These are phyloP conservation scores for Coprinopsis cinerea DNA, from an alignment of 768 basidiomycete genomes.

Conservation along the genomic window DNA sequence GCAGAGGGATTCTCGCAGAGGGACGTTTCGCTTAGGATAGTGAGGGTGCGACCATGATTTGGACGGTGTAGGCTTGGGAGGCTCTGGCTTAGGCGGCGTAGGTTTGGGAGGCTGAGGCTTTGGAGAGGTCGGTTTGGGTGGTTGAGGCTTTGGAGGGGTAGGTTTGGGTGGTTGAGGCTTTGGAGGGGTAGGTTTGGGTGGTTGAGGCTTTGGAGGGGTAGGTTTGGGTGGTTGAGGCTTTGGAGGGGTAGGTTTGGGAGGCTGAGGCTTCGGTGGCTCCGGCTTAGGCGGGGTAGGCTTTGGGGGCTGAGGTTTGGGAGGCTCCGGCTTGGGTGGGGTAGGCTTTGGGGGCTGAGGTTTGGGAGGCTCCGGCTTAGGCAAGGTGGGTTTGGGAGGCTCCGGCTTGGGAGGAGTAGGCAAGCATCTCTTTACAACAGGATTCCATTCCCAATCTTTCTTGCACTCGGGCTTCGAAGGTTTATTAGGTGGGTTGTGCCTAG, in stretches of 20 bases:
- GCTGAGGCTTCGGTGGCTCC: constrained; percentile 19
- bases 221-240: constrained; percentile 14
- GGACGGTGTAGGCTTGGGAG: constrained; percentile 6
- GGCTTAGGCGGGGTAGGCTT: too few species aligned
- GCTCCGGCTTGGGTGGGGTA: constrained; percentile 8
- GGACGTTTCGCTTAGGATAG: constrained; percentile 29
- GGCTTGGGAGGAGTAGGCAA: constrained; percentile 26
- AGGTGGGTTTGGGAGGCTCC: constrained; percentile 8
- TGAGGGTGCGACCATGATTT: not conserved
- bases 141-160: constrained; percentile 27
- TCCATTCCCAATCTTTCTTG: constrained; percentile 41
- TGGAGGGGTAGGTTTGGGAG: constrained; percentile 32
- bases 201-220: not conserved
- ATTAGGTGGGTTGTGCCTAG: constrained; percentile 33
- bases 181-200: constrained; percentile 14
- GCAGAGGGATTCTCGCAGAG: constrained; percentile 35
- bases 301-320: not conserved
- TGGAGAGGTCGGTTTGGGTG: constrained; percentile 18
- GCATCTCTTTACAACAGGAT: constrained; percentile 34
- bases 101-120: constrained; percentile 17
- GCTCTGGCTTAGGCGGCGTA: not conserved
- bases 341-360: constrained; percentile 31
- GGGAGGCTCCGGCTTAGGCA: constrained; percentile 25
- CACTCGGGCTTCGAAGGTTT: constrained; percentile 48
- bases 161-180: constrained; percentile 26